Base-by-base conservation (phyloP, 768 basidiomycete species). In the Lentinula sp. region DNA sequence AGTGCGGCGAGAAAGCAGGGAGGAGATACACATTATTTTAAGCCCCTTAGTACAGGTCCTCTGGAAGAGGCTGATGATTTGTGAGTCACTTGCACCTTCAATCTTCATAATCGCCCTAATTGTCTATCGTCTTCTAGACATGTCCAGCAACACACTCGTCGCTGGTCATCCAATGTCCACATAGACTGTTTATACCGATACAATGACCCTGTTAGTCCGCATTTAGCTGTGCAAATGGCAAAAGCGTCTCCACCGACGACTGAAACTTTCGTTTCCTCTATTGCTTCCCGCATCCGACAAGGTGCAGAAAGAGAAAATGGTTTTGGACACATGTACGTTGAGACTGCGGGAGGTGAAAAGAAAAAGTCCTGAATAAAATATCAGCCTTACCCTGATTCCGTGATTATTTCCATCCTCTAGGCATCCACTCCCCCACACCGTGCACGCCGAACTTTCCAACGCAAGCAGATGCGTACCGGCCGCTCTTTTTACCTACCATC, bases 311-410 rank as follows among this genome's bases (percentile, higher is more conserved):
- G 62, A 0, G 54, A 66, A 20, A 65, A 60, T 2, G 66, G 66
- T 9, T 67, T 65, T 12, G 77, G 80, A 2, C 83, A 88, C 66
- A 81, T 95, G 79, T 98, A 89, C 67, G 75, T 98, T 50, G 96
- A 98, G 73, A 95, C 96, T 8, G 96, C 95, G 13, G 96, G 96
- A 84, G 96, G 95, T 93, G 72, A 79, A 85, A 66, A n/a, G 66
- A 84, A 62, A 76, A 78, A 53, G 84, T 86, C 57, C 71, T 83
- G 45, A 88, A 95, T 66, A 88, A 35, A 92, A 87, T 51, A 88
- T 95, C 61, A 92, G 98, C 66, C 94, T 98, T 28, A 28, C 4
- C 28, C 28, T 28, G 28, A 28, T 70, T 95, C 93, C 64, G 96
- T 95, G 37, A 6, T 3, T 39, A 6, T 9, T 39, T 39, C 13